These are phyloP conservation scores for Colletotrichum destructivum DNA, from an alignment of 2,329 filamentous ascomycete genomes.

Conservation along the genomic window DNA sequence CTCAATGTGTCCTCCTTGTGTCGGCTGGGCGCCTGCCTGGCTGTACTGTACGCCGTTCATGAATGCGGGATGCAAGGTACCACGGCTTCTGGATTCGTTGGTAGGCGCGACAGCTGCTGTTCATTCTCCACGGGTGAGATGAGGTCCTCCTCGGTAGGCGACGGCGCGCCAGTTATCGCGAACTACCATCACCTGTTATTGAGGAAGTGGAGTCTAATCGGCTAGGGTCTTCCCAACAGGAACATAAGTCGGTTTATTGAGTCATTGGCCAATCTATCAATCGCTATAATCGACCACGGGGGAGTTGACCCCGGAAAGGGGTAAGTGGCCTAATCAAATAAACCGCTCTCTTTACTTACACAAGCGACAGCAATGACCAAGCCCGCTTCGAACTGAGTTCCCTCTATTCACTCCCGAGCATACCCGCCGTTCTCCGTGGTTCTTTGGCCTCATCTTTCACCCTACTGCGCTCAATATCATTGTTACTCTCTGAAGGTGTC, in stretches of 20 bases:
- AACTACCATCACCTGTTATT: neutral
- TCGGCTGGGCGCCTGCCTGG: neutral
- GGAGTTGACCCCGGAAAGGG: no score
- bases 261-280: neutral
- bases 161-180: neutral
- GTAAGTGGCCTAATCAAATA: no score
- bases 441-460: no score
- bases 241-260: neutral
- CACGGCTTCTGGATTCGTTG: neutral
- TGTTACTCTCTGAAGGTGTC: no score
- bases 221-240: neutral
- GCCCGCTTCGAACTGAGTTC: slow-evolving; percentile 52
- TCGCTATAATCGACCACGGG: neutral
- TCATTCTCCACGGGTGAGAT: neutral
- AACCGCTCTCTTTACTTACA: no score
- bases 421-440: no score
- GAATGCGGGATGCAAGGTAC: neutral
- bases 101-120: neutral
- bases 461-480: no score
- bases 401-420: neutral
- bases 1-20: neutral
- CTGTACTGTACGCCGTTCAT: neutral
- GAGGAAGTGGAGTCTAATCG: neutral
- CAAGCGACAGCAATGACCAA: slow-evolving; percentile 47
- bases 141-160: neutral